Conservation (phyloP, 768 basidiomycete species). For the Termitomyces sp. region DNA sequence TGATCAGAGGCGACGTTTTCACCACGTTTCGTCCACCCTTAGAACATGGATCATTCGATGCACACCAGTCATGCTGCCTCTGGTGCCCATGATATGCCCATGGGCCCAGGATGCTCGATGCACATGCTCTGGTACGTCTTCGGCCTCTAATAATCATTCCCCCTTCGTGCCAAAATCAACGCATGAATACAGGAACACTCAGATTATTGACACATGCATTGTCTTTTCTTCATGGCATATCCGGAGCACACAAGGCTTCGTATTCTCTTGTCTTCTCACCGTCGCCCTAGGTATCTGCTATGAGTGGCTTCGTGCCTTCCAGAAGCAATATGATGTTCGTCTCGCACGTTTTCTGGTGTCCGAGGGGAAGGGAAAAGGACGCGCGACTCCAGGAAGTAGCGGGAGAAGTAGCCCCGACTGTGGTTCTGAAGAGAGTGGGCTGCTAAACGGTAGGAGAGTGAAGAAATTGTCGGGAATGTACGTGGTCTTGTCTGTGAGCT, state of each 20-base stretch:
- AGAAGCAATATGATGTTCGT: constrained; percentile 50
- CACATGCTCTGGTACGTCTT: constrained; percentile 70
- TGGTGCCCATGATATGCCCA: constrained; percentile 46
- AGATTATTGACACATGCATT: constrained; percentile 75
- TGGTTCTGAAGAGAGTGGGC: constrained; percentile 44
- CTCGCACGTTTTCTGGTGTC: constrained; percentile 46
- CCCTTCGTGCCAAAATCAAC: background rate
- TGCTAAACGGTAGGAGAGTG: constrained; percentile 45
- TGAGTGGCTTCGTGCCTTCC: constrained; percentile 71
- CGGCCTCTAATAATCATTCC: constrained; percentile 1
- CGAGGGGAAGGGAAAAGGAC: constrained; percentile 43
- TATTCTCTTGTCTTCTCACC: constrained; percentile 62
- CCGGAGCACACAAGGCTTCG: constrained; percentile 45
- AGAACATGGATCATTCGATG: constrained; percentile 38
- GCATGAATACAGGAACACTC: constrained; percentile 55
- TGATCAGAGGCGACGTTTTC: too few species aligned
- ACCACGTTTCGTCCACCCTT: too few species aligned
- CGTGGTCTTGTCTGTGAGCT: constrained; percentile 15
- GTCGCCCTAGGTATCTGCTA: constrained; percentile 66
- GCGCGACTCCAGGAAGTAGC: constrained; percentile 19
- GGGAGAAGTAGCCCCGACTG: constrained; percentile 18
- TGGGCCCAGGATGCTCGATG: constrained; percentile 56
- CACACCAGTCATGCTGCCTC: constrained; percentile 17
- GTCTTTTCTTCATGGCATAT: constrained; percentile 82
- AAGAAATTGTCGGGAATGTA: constrained; percentile 39